These are phyloP conservation scores for Pleurotus sapidus DNA, from an alignment of 768 basidiomycete species.

Conservation along the genomic window DNA sequence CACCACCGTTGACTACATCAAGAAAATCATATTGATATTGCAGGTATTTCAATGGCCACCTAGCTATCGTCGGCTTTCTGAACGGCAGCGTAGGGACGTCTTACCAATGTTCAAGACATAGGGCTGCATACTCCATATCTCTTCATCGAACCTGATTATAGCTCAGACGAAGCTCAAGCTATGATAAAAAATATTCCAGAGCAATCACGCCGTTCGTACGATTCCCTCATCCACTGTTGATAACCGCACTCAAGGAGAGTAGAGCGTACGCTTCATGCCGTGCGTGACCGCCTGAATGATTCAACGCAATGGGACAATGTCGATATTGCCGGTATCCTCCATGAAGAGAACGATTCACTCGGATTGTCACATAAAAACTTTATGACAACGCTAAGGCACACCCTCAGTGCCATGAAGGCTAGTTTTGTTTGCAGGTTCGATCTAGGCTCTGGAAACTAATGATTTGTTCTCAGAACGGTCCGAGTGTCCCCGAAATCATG, in stretches of 20 bases:
- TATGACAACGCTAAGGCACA: conserved; percentile 74
- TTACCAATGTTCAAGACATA: conserved; percentile 71
- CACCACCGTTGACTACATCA: conserved; percentile 56
- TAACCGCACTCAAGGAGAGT: conserved; percentile 10
- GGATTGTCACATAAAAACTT: conserved; percentile 47
- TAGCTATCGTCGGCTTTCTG: neutral
- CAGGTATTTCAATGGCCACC: conserved; percentile 39
- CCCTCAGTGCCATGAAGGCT: conserved; percentile 79
- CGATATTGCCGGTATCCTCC: conserved; percentile 35
- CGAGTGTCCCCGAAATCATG: conserved; percentile 43
- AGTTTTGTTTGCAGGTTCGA: neutral
- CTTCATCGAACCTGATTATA: conserved; percentile 68
- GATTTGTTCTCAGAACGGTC: conserved; percentile 39
- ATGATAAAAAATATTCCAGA: conserved; percentile 47
- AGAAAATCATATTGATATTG: conserved; percentile 57
- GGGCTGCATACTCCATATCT: conserved; percentile 69
- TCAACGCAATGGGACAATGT: conserved; percentile 34
- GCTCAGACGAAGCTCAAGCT: conserved; percentile 47
- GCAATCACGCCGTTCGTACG: conserved; percentile 36
- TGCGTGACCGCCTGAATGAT: conserved; percentile 27
- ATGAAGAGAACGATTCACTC: conserved; percentile 38
- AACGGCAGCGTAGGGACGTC: conserved; percentile 49
- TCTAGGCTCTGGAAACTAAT: conserved; percentile 1
- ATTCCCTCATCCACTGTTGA: neutral
- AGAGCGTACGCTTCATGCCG: conserved; percentile 31